A percentile compares a stretch with the other conserved stretches of the same genome.
These are phyloP conservation scores for Monosporozyma siamensis DNA, from an alignment of 805 yeast species.

Conservation along the genomic window DNA sequence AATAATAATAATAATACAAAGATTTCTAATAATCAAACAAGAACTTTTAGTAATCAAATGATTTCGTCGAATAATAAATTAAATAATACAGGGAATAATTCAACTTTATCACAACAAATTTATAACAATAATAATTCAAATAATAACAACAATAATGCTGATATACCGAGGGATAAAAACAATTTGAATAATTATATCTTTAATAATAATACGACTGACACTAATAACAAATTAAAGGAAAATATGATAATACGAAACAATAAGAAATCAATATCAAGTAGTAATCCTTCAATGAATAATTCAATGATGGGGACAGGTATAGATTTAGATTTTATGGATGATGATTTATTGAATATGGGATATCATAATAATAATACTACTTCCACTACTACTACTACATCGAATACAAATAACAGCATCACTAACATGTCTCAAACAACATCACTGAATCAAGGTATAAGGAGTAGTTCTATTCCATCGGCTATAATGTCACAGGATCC, in stretches of 20 bases:
- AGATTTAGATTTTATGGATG: constrained; percentile 11
- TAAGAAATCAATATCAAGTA: constrained; percentile 3
- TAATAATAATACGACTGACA: constrained; percentile 1
- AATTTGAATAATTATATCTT: constrained; percentile 20
- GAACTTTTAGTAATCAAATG: neutral
- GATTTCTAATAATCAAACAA: neutral
- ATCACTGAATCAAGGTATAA: neutral
- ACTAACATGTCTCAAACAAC: neutral
- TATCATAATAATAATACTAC: constrained; percentile 9
- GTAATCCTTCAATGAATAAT: neutral
- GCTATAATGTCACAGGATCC: neutral
- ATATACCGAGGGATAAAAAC: constrained; percentile 2
- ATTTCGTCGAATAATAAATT: neutral
- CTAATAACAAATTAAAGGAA: no score
- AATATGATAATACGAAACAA: constrained; percentile 12
- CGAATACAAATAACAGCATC: constrained; percentile 6
- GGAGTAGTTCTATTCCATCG: neutral
- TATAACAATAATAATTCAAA: neutral
- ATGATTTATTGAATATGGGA: constrained; percentile 8
- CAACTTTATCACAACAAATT: constrained; percentile 89
- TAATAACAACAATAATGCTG: neutral
- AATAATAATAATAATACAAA: neutral
- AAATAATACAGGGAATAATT: no score
- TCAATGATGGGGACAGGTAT: neutral
- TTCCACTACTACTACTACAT: no score